A percentile compares a stretch with the other conserved stretches of the same genome.
These are phyloP conservation scores for Drechslerella stenobrocha DNA, from an alignment of 2,329 filamentous ascomycete genomes.

Conservation along the genomic window DNA sequence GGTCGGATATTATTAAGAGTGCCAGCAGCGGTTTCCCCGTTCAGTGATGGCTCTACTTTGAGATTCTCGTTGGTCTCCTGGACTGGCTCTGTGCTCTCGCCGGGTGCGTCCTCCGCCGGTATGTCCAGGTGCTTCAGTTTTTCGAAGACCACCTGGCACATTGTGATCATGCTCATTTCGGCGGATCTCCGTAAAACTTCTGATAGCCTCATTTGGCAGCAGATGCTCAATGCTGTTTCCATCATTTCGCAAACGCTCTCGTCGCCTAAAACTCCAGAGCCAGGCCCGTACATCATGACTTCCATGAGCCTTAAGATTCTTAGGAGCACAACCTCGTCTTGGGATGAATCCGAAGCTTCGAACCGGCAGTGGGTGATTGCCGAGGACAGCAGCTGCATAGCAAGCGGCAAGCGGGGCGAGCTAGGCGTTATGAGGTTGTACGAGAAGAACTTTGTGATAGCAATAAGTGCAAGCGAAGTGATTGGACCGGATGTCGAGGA, in stretches of 20 bases:
- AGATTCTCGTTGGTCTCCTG: conserved; percentile 72
- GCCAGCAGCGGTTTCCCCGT: conserved; percentile 60
- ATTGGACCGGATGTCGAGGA: conserved; percentile 96
- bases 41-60: conserved; percentile 79
- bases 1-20: conserved; percentile 45
- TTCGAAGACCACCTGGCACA: conserved; percentile 98
- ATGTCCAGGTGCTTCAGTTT: conserved; percentile 84
- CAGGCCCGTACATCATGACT: conserved; percentile 91
- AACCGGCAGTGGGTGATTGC: conserved; percentile 98
- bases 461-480: conserved; percentile 88
- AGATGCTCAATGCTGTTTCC: conserved; percentile 96
- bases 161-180: conserved; percentile 95
- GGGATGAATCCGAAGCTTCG: conserved; percentile 90
- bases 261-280: conserved; percentile 90
- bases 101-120: conserved; percentile 63
- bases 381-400: conserved; percentile 91
- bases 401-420: conserved; percentile 84
- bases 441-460: conserved; percentile 93
- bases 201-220: conserved; percentile 87
- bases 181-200: conserved; percentile 87
- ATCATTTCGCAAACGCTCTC: conserved; percentile 99
- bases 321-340: conserved; percentile 91
- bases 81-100: conserved; percentile 68
- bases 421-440: conserved; percentile 85
- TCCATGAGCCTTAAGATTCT: conserved; percentile 98